Conservation (phyloP, 768 basidiomycete genomes). For the Leccinum uliginosum region DNA sequence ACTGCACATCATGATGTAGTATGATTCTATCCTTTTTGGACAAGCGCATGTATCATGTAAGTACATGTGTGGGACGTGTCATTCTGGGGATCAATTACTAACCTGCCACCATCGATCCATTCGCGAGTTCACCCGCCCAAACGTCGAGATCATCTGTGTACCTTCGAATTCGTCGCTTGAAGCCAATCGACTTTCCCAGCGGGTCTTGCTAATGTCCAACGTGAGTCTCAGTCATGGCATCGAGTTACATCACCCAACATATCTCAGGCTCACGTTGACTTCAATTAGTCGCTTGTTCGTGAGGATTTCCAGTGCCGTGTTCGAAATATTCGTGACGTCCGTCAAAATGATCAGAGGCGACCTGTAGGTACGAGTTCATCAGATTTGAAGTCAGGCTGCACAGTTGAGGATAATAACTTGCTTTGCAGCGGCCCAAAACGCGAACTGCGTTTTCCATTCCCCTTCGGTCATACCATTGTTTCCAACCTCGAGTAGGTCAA, state of each 20-base stretch:
- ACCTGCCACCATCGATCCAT: slow-evolving; percentile 10
- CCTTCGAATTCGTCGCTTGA: slow-evolving; percentile 7
- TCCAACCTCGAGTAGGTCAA: slow-evolving; percentile 53
- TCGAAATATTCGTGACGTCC: background rate
- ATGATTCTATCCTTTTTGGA: no score
- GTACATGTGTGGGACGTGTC: background rate
- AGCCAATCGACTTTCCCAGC: slow-evolving; percentile 7
- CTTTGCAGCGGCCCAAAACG: slow-evolving; percentile 14
- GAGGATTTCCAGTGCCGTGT: slow-evolving; percentile 2
- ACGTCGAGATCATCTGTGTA: slow-evolving; percentile 11
- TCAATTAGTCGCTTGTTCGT: slow-evolving; percentile 5
- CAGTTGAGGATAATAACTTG: background rate
- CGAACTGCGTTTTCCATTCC: slow-evolving; percentile 11
- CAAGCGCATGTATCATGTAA: no score
- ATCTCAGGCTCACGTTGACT: slow-evolving; percentile 10
- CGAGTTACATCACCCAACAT: background rate
- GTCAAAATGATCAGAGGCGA: slow-evolving; percentile 13
- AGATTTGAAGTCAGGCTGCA: background rate
- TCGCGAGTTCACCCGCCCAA: slow-evolving; percentile 8
- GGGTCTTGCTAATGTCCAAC: slow-evolving; percentile 7
- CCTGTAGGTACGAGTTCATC: background rate
- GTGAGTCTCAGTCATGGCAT: slow-evolving; percentile 1
- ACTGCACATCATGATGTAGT: no score
- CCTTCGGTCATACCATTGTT: slow-evolving; percentile 37
- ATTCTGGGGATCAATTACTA: background rate